These are phyloP conservation scores for Esteya vermicola DNA, from an alignment of 2,329 filamentous ascomycete genomes.

Conservation along the genomic window DNA sequence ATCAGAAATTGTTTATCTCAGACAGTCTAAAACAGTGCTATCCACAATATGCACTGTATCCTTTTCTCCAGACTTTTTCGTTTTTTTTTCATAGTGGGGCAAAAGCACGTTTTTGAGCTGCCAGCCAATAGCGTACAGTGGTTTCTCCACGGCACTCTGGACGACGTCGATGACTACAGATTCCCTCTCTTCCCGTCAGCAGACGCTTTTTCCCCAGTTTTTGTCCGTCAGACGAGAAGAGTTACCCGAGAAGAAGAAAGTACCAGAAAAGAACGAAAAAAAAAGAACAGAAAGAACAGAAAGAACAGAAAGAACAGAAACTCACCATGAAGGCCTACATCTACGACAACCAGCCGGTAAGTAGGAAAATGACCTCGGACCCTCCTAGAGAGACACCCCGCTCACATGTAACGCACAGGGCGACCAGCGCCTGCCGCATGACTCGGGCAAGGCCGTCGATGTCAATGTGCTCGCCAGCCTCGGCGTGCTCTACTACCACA, in stretches of 20 bases:
- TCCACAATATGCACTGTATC: background rate
- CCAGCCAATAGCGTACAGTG: slow-evolving; percentile 8
- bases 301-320: background rate
- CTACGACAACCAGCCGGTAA: slow-evolving; percentile 40
- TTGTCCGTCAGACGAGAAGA: too few relatives aligned
- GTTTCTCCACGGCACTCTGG: background rate
- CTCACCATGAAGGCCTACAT: slow-evolving; percentile 41
- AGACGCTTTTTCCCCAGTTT: too few relatives aligned
- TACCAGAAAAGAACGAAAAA: background rate
- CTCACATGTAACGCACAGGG: slow-evolving; percentile 37
- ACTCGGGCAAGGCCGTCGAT: slow-evolving; percentile 60
- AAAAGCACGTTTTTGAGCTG: slow-evolving; percentile 5
- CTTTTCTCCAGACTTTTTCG: background rate
- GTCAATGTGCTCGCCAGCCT: slow-evolving; percentile 53
- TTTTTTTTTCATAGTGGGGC: slow-evolving; percentile 4
- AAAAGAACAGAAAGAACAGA: background rate
- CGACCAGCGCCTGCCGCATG: slow-evolving; percentile 84
- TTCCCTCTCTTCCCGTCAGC: background rate
- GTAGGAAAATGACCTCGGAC: slow-evolving; percentile 10
- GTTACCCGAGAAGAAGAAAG: background rate
- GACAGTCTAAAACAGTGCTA: too few relatives aligned
- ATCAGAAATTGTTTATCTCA: too few relatives aligned
- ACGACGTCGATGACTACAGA: background rate
- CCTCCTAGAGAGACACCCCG: background rate
- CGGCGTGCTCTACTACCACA: slow-evolving; percentile 67